Evolutionary conservation across 441 rosid genomes (phyloP).

Genomic region (Mallotus repandus): DNA sequence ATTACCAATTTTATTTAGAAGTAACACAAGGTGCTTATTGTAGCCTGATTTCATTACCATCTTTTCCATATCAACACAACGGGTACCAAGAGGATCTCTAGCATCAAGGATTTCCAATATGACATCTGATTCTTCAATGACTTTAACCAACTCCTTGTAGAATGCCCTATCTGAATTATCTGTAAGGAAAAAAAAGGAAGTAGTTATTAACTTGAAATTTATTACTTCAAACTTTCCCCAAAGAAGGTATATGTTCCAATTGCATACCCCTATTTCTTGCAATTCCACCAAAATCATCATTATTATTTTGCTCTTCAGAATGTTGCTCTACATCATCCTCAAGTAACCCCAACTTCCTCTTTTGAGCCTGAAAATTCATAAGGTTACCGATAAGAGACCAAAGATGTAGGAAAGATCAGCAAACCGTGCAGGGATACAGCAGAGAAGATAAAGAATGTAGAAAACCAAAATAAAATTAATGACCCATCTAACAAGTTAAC

Average conservation of each 20-base stretch:
- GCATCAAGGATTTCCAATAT: conserved; percentile 95
- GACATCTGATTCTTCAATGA: conserved; percentile 89
- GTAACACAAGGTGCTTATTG: conserved; percentile 75
- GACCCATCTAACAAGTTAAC: too few relatives aligned
- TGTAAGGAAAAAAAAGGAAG: conserved; percentile 25
- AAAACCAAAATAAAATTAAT: too few relatives aligned
- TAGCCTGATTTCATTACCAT: conserved; percentile 88
- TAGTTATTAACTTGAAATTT: background rate
- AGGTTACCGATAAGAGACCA: background rate
- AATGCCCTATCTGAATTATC: conserved; percentile 88
- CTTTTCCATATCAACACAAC: conserved; percentile 92
- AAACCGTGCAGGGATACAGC: background rate
- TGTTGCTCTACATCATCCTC: conserved; percentile 39
- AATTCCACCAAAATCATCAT: conserved; percentile 26
- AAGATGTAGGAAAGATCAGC: background rate
- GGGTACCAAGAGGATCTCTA: conserved; percentile 88
- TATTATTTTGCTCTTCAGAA: conserved; percentile 30
- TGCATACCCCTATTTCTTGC: conserved; percentile 56
- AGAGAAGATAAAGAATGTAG: background rate
- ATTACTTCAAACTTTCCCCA: background rate
- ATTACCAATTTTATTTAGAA: conserved; percentile 88
- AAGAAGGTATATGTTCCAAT: background rate
- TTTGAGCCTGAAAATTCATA: conserved; percentile 50
- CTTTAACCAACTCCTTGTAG: conserved; percentile 92
- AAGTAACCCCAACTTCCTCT: conserved; percentile 71